Evolutionary conservation across 345 rosid genomes (phyloP).

Genomic region (Eucalyptus coolabah): DNA sequence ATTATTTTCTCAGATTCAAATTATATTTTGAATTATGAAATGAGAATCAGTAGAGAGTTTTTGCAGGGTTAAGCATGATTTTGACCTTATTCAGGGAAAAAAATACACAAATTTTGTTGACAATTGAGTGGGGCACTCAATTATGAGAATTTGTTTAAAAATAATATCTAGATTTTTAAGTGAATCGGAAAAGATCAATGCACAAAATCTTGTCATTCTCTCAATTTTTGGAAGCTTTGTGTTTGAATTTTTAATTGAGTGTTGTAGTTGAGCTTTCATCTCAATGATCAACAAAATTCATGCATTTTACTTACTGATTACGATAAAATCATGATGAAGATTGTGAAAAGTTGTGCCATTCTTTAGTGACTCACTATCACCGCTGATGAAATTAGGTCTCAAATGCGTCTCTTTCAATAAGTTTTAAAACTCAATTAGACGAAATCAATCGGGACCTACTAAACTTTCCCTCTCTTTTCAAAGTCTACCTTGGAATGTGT

Average conservation of each 20-base stretch:
- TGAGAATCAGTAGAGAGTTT: neutral
- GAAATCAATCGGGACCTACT: neutral
- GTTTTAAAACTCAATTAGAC: neutral
- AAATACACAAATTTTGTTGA: neutral
- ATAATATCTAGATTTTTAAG: neutral
- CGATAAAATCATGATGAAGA: neutral
- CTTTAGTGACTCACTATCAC: neutral
- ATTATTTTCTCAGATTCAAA: neutral
- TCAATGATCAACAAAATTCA: neutral
- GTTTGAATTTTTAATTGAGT: neutral
- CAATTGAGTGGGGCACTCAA: neutral
- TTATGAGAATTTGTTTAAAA: neutral
- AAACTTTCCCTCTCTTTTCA: neutral
- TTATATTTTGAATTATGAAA: neutral
- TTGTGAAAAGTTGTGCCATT: neutral
- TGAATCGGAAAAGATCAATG: neutral
- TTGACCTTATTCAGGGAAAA: neutral
- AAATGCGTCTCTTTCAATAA: neutral
- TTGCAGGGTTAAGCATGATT: neutral
- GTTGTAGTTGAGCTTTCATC: neutral
- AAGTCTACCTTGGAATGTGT: neutral
- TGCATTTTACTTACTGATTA: neutral
- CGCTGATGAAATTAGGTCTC: neutral
- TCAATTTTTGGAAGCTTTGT: neutral
- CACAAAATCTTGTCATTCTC: neutral